phyloP scores from a whole-genome alignment of 2,329 filamentous ascomycete species.

The Pezizomycotina sp. region DNA sequence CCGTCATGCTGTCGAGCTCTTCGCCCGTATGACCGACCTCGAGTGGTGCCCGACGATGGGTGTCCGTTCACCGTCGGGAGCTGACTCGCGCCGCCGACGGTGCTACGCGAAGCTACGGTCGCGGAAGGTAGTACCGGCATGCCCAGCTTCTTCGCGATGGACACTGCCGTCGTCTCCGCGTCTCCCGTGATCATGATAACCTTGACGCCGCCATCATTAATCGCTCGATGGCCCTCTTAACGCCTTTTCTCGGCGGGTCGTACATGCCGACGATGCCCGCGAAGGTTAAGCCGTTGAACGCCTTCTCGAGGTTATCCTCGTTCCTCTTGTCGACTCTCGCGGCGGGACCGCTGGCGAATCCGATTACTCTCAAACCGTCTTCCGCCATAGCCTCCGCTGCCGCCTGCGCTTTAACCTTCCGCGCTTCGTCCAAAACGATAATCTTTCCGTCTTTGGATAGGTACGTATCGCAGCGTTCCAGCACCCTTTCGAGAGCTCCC shows the following conservation, averaged over 20 bases:
- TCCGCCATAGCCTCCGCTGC: constrained; percentile 77
- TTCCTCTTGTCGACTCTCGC: constrained; percentile 28
- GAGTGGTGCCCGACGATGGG: constrained; percentile 32
- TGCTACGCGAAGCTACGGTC: too few species aligned
- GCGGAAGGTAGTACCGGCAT: constrained; percentile 53
- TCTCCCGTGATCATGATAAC: constrained; percentile 99
- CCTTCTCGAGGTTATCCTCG: constrained; percentile 43
- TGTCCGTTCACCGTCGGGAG: constrained; percentile 7
- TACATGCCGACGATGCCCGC: constrained; percentile 93
- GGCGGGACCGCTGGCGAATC: constrained; percentile 71
- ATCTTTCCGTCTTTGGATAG: constrained; percentile 73
- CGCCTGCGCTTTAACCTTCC: constrained; percentile 55
- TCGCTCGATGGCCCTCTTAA: constrained; percentile 72
- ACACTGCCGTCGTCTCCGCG: constrained; percentile 81
- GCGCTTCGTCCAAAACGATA: constrained; percentile 61
- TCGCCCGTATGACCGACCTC: constrained; percentile 68
- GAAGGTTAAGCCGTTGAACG: constrained; percentile 69
- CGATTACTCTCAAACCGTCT: constrained; percentile 76
- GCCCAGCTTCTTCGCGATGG: constrained; percentile 85
- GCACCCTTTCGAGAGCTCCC: constrained; percentile 73
- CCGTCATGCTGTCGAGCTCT: constrained; percentile 83
- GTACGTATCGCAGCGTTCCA: constrained; percentile 80
- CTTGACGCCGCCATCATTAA: constrained; percentile 85
- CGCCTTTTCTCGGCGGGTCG: constrained; percentile 79
- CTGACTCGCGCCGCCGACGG: constrained; percentile 9